phyloP scores from a whole-genome alignment of 1,284 basidiomycete genomes.

The Ganoderma meredithae region DNA sequence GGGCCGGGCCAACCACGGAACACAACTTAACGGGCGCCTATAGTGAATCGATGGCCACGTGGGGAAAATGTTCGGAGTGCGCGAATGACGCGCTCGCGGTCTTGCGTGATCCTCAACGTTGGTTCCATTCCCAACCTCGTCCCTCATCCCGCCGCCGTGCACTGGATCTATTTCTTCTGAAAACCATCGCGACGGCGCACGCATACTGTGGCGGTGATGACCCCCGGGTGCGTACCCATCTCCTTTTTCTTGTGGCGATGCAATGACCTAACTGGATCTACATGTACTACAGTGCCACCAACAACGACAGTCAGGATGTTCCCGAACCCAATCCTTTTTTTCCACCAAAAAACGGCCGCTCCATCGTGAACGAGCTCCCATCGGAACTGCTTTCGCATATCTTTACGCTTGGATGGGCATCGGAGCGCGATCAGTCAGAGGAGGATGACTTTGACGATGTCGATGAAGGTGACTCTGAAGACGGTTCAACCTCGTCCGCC shows the following conservation, averaged over 20 bases:
- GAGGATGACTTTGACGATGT: conserved; percentile 41
- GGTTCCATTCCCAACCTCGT: background rate
- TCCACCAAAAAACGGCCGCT: conserved; percentile 52
- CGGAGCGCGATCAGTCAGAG: conserved; percentile 37
- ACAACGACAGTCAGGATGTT: conserved; percentile 19
- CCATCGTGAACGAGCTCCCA: conserved; percentile 63
- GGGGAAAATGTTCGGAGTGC: conserved; percentile 8
- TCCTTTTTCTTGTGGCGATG: background rate
- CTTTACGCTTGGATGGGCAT: conserved; percentile 57
- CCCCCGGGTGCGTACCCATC: background rate
- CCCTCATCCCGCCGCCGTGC: background rate
- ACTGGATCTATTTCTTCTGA: background rate
- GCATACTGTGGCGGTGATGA: background rate
- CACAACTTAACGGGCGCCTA: background rate
- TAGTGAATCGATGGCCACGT: conserved; percentile 6
- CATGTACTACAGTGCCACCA: background rate
- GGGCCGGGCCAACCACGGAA: background rate
- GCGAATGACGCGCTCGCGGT: background rate
- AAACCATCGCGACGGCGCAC: background rate
- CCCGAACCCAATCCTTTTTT: conserved; percentile 41
- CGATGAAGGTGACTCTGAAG: conserved; percentile 43
- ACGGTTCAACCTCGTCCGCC: conserved; percentile 32
- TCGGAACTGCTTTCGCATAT: conserved; percentile 66
- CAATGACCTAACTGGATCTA: background rate
- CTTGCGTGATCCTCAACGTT: background rate